Evolutionary conservation across 2,329 filamentous ascomycete species (phyloP).

Genomic region (Ascochyta rabiei): DNA sequence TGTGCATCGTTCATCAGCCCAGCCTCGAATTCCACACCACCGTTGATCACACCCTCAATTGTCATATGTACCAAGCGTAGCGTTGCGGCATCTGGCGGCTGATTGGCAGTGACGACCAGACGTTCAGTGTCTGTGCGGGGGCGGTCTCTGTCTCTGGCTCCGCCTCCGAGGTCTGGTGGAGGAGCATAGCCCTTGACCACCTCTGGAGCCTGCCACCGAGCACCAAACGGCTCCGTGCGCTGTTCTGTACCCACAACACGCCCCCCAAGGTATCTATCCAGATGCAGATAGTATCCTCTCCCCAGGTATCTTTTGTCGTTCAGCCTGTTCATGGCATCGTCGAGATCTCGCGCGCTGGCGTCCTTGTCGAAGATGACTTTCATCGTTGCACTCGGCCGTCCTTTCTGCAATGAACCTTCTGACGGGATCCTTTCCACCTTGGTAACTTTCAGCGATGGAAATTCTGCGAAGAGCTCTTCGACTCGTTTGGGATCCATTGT

Average conservation of each 20-base stretch:
- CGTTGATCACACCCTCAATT: conserved; percentile 76
- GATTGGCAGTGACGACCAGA: conserved; percentile 58
- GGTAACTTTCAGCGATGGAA: conserved; percentile 40
- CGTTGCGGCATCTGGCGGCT: conserved; percentile 78
- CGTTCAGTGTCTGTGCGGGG: conserved; percentile 33
- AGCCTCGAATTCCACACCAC: conserved; percentile 89
- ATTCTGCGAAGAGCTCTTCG: conserved; percentile 39
- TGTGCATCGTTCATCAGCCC: conserved; percentile 85
- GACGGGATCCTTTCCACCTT: conserved; percentile 38
- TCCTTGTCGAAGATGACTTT: conserved; percentile 43
- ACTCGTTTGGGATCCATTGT: conserved; percentile 31
- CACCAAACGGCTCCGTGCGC: conserved; percentile 38
- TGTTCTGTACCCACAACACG: conserved; percentile 31
- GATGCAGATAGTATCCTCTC: conserved; percentile 41
- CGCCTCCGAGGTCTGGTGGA: conserved; percentile 36
- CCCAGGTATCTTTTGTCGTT: conserved; percentile 45
- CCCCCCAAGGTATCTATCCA: conserved; percentile 41
- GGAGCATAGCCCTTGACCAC: conserved; percentile 37
- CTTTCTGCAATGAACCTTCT: conserved; percentile 24
- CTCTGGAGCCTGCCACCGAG: conserved; percentile 37
- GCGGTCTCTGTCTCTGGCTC: conserved; percentile 23
- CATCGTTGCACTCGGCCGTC: conserved; percentile 36
- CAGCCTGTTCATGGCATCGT: conserved; percentile 40
- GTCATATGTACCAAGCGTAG: conserved; percentile 87
- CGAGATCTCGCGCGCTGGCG: conserved; percentile 34